Conservation (phyloP, 2,329 filamentous ascomycete genomes). For the Bipolaris victoriae region DNA sequence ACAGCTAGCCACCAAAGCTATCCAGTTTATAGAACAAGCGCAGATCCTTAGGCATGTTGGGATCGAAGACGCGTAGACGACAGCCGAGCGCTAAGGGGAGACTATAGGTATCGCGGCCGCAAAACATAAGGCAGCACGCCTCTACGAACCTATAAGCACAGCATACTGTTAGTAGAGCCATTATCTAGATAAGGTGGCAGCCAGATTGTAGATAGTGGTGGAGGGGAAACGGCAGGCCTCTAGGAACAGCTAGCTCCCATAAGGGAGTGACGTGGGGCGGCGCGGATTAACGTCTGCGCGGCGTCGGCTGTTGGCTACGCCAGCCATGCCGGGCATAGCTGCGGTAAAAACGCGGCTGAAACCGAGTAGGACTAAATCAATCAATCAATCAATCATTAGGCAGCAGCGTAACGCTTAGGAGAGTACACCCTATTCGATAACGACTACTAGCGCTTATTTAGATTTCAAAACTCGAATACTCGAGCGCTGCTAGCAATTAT, state of each 20-base stretch:
- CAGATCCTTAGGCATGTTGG: slow-evolving; percentile 26
- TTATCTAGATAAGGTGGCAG: too few species aligned
- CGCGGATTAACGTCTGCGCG: too few species aligned
- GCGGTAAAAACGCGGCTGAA: too few species aligned
- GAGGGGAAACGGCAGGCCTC: too few species aligned
- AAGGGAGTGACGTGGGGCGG: too few species aligned
- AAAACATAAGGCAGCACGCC: slow-evolving; percentile 18
- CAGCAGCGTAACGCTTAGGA: background rate
- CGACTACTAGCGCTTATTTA: background rate
- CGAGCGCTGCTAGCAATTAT: background rate
- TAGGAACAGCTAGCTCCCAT: too few species aligned
- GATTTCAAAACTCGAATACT: background rate
- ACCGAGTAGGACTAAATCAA: too few species aligned
- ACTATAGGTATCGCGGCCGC: slow-evolving; percentile 20
- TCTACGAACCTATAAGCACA: background rate
- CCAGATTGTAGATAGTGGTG: too few species aligned
- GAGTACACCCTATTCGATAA: background rate
- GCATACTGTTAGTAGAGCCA: too few species aligned
- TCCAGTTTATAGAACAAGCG: slow-evolving; percentile 24
- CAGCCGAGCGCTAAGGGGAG: slow-evolving; percentile 18
- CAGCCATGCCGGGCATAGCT: too few species aligned
- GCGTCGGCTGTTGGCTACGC: too few species aligned
- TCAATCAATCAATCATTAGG: too few species aligned
- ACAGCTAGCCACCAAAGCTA: slow-evolving; percentile 24
- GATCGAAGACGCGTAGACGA: slow-evolving; percentile 13